Percentiles rank a stretch among this genome's conserved stretches.
phyloP scores from a whole-genome alignment of 257 asterid species.

The Hygrophila difformis region DNA sequence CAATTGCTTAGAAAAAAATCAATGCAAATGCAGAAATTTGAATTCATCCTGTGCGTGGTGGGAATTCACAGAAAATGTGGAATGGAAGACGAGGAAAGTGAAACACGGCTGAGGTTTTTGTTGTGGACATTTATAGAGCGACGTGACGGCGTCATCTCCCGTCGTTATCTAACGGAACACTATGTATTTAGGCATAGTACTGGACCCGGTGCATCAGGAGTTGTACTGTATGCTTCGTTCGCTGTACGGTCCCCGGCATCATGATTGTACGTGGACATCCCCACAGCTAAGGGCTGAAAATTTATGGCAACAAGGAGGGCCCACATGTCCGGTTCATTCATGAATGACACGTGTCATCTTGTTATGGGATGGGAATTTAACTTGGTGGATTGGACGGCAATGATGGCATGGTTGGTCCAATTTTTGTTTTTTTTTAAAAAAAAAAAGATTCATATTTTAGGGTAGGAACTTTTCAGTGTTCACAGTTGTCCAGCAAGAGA shows the following conservation, averaged over 20 bases:
- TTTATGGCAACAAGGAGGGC: too few relatives aligned
- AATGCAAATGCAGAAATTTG: neutral
- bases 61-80: conserved; percentile 5
- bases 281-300: conserved; percentile 19
- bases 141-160: conserved; percentile 32
- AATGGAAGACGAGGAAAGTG: conserved; percentile 15
- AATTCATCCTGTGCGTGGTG: neutral
- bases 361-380: too few relatives aligned
- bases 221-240: conserved; percentile 20
- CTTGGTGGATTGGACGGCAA: too few relatives aligned
- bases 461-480: too few relatives aligned
- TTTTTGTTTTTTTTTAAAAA: too few relatives aligned
- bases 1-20: conserved; percentile 9
- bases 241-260: conserved; percentile 20
- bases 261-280: conserved; percentile 17
- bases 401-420: too few relatives aligned
- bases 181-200: neutral
- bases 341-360: too few relatives aligned
- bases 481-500: too few relatives aligned
- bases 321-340: too few relatives aligned
- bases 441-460: too few relatives aligned
- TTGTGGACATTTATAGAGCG: conserved; percentile 20
- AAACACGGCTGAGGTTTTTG: conserved; percentile 11
- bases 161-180: conserved; percentile 54
- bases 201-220: neutral